Evolutionary conservation across 768 basidiomycete species (phyloP), one percentile per base, ranked within the genome.

Genomic region (Exidia glandulosa): DNA sequence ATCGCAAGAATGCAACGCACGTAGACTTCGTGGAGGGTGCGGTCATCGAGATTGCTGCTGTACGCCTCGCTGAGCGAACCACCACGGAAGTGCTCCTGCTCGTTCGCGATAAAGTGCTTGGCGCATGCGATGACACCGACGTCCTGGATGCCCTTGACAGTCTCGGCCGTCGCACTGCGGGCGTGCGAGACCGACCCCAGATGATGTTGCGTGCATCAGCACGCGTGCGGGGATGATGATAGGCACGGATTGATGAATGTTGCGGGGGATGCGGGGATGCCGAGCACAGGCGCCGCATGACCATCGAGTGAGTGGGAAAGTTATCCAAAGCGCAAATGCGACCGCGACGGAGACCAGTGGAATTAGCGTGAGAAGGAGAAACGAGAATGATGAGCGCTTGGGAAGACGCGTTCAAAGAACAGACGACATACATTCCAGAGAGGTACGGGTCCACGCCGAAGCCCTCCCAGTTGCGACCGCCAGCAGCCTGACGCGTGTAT

Each of bases 391-490:
- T 45, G 41, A 45, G 41, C 41, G 41, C 19, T 23, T 25, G 41
- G 12, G 36, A 45, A 19, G 10, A 45, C 16, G 7, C 41, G 41
- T 14, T 5, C 23, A 23, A 23, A 3, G 41, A 19, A 23, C 19
- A 3, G 41, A 19, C 6, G 41, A 45, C 41, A 23, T 19, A 45
- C 41, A 45, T 45, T 14, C 94, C 91, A n/a, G 81, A 66, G 16
- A 95, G 75, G 74, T 83, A 95, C 0, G 94, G 94, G 69, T 96
- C 94, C 10, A 81, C 90, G 32, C 93, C 92, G 60, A 93, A 94
- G n/a, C 90, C 91, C 76, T 95, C 94, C 90, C 91, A 95, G 71
- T 94, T 92, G 31, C 94, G 77, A 19, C 94, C 94, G 6, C 87
- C 90, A 16, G 58, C 37, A 9, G 63, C 59, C 45, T 59, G 23